Evolutionary conservation across 1,284 basidiomycete genomes (phyloP).

Genomic region (Stereum hirsutum): DNA sequence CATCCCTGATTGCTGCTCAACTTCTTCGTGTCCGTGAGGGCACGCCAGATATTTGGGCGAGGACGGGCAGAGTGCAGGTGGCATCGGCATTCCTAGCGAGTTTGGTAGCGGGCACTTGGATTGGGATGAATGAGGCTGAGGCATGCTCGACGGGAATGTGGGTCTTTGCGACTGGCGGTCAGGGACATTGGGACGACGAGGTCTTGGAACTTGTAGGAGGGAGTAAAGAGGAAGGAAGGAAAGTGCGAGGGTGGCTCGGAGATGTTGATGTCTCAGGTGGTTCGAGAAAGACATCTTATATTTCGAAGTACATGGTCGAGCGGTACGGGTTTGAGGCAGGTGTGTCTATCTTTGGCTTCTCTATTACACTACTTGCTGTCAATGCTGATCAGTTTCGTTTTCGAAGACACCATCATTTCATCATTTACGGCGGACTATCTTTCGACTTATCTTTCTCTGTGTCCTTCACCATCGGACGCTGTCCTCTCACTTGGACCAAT

Average conservation of each 20-base stretch:
- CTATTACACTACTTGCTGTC: not conserved
- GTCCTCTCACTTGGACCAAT: slow-evolving; percentile 72
- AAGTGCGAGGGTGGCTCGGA: slow-evolving; percentile 66
- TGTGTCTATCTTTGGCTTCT: slow-evolving; percentile 22
- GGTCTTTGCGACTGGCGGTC: slow-evolving; percentile 36
- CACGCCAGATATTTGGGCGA: slow-evolving; percentile 66
- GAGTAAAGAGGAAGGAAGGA: slow-evolving; percentile 56
- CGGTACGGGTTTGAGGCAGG: slow-evolving; percentile 74
- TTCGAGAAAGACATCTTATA: slow-evolving; percentile 50
- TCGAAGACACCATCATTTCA: slow-evolving; percentile 58
- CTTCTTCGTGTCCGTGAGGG: slow-evolving; percentile 61
- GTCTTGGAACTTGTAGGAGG: slow-evolving; percentile 68
- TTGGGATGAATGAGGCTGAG: slow-evolving; percentile 64
- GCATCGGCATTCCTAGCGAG: slow-evolving; percentile 68
- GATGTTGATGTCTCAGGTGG: slow-evolving; percentile 56
- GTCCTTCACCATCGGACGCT: slow-evolving; percentile 59
- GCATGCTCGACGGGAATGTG: slow-evolving; percentile 72
- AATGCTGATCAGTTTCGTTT: slow-evolving; percentile 4
- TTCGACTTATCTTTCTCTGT: slow-evolving; percentile 65
- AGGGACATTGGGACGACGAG: slow-evolving; percentile 68
- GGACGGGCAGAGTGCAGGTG: slow-evolving; percentile 59
- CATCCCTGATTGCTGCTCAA: slow-evolving; percentile 62
- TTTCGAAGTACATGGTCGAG: slow-evolving; percentile 68
- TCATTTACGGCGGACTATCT: slow-evolving; percentile 71
- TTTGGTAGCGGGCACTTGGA: slow-evolving; percentile 62